Base-by-base conservation (phyloP, 148 eudicot genomes). In the Heliosperma pusillum region DNA sequence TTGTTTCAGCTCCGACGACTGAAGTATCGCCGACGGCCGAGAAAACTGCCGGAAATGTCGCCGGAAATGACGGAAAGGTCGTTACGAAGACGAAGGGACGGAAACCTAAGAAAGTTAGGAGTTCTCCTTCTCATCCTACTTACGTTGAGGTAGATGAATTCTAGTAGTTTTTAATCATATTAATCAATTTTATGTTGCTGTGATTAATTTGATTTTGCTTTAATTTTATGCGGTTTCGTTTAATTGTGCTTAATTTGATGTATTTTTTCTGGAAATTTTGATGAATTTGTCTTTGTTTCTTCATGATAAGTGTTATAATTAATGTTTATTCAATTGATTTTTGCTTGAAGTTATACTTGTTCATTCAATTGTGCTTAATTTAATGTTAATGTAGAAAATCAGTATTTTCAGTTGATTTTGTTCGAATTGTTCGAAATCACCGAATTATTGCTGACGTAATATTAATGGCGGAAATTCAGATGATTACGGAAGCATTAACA, bases 401-500 rank as follows among this genome's bases (percentile, higher is more conserved):
- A n/a, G 10, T 17, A 1, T 61, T 2, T 61, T 61, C 65, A 24
- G 5, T 16, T 65, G 40, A 65, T 65, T 63, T n/a, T 30, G 45
- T 9, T 65, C 2, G 69, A 65, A n/a, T 30, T 2, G 16, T 15
- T 0, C 10, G 36, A 65, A 16, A 24, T 24, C 3, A 5, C 5
- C 1, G 25, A 61, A 56, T 22, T 56, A 17, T 19, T 47, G 17
- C 40, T 69, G 30, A 36, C 15, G 10, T 65, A 16, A 9, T 63
- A 60, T 25, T 20, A 3, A 3, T 59, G 76, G 16, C 17, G 62
- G 45, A 20, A 66, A 25, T 64, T 60, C 53, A 88, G 91, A 88
- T 88, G 91, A 75, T 85, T 3, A 76, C 15, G 6, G 87, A 86
- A 9, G 91, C 91, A 21, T 82, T 88, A 19, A 75, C 80, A 66